Base-by-base conservation (phyloP, 225 moss, liverwort and hornwort genomes). In the Thuidium tamariscinum region DNA sequence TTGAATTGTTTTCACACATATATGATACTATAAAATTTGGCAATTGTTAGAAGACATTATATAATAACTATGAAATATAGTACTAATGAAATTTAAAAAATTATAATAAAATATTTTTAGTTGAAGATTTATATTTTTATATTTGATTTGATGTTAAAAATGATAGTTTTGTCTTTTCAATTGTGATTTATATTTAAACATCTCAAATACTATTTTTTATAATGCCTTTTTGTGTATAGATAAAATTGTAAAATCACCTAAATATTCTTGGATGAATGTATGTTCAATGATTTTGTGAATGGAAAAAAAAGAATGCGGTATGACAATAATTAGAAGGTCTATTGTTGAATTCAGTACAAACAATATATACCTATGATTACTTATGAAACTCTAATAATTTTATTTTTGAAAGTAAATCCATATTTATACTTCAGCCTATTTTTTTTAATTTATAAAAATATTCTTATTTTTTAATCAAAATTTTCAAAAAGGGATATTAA, bases 1-100 rank as follows among this genome's bases (percentile, higher is more conserved):
- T n/a, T n/a, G 0, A 2, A 0, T 27, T 44, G 0, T 70, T 27
- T 44, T 71, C 3, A 44, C 0, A 17, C 10, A 16, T 2, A 29
- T 29, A 27, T 16, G 16, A 16, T 16, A 15, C 25, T 69, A 42
- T 1, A 27, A 69, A 27, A 27, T 29, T 44, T 71, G 6, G 1
- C 3, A 44, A 27, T 0, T 70, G 5, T 3, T 0, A 26, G 7
- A 71, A 71, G 42, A 44, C 2, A 44, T 5, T 27, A 71, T 71
- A 3, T 1, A 71, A 44, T 5, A 71, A 27, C 1, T 1, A 16
- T 70, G 5, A 26, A 41, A 9, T 9, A 42, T 42, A 26, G 8
- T 41, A 41, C 3, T 69, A 41, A 69, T 39, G 25, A 68, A 39
- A 7, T 13, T 37, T 2, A 39, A 68, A 20, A 68, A 36, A 11